Base-by-base conservation (phyloP, 306 rosid genomes). In the Vigna hirtella region DNA sequence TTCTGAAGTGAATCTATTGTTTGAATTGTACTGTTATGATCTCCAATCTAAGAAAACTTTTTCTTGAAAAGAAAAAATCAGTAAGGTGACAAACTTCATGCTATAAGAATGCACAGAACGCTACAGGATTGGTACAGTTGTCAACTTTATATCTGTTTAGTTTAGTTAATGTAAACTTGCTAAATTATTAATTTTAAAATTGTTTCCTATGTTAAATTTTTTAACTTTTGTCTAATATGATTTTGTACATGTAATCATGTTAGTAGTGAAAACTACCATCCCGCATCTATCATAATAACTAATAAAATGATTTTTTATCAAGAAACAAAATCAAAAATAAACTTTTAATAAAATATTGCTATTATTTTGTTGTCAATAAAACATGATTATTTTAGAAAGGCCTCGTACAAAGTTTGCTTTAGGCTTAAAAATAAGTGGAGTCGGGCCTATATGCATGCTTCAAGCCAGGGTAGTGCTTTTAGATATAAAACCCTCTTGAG, bases 401-500 rank as follows among this genome's bases (percentile, higher is more conserved):
- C 50, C 15, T 45, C 13, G 3, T 45, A 11, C 50, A 45, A 45
- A 2, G 2, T 45, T 45, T 45, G 3, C 16, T 45, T 45, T 45
- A 12, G 16, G 15, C 50, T 45, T 11, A 45, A 45, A 45, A 12
- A 45, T 11, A 45, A 10, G 50, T 45, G 12, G 50, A 12, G 5
- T 12, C 50, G 1, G 50, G 15, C 50, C 50, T 45, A 45, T 14
- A 58, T 22, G 74, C 26, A 40, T 52, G 55, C 45, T 52, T 52
- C 66, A 77, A 48, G 16, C 28, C 7, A 24, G 47, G 42, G 65
- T 7, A 11, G 53, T 76, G 64, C 55, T 36, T 64, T 64, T 50
- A 64, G 73, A 34, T 36, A 53, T 53, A 66, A 76, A 66, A 77
- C 20, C 51, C 18, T 56, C 12, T 17, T 8, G 38, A 56, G 16